A percentile compares a stretch with the other conserved stretches of the same genome.
Conservation (phyloP, 148 eudicot species). For the Persicaria maculosa region DNA sequence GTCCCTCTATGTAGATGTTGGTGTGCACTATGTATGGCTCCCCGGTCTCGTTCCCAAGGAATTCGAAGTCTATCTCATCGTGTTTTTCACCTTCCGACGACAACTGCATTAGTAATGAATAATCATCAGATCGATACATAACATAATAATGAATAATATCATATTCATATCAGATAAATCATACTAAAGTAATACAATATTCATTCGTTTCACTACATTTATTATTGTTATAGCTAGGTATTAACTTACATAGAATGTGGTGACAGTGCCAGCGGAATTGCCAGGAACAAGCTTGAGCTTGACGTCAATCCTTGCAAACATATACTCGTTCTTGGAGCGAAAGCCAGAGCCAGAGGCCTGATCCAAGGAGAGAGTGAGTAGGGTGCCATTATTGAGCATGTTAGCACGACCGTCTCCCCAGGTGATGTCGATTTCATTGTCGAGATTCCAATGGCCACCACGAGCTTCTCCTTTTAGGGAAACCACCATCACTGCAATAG, state of each 20-base stretch:
- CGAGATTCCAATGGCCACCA: neutral
- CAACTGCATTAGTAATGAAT: neutral
- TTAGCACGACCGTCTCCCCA: slow-evolving; percentile 21
- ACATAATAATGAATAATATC: neutral
- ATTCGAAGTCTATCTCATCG: slow-evolving; percentile 17
- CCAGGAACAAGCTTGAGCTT: slow-evolving; percentile 25
- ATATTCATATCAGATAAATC: neutral
- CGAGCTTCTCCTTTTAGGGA: neutral
- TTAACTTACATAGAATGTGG: slow-evolving; percentile 23
- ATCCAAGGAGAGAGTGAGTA: slow-evolving; percentile 21
- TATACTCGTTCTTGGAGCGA: slow-evolving; percentile 18
- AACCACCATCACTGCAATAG: neutral
- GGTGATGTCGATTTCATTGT: slow-evolving; percentile 13
- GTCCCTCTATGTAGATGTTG: slow-evolving; percentile 8
- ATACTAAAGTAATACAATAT: neutral
- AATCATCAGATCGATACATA: neutral
- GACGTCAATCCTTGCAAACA: slow-evolving; percentile 24
- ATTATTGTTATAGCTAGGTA: neutral
- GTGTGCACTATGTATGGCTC: slow-evolving; percentile 14
- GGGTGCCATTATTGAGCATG: slow-evolving; percentile 17
- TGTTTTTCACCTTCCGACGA: slow-evolving; percentile 1
- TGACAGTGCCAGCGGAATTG: slow-evolving; percentile 28
- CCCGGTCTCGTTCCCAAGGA: slow-evolving; percentile 8
- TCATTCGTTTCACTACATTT: neutral
- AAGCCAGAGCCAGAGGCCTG: slow-evolving; percentile 22